phyloP scores from a whole-genome alignment of 768 basidiomycete species.

The Suillus subalutaceus region DNA sequence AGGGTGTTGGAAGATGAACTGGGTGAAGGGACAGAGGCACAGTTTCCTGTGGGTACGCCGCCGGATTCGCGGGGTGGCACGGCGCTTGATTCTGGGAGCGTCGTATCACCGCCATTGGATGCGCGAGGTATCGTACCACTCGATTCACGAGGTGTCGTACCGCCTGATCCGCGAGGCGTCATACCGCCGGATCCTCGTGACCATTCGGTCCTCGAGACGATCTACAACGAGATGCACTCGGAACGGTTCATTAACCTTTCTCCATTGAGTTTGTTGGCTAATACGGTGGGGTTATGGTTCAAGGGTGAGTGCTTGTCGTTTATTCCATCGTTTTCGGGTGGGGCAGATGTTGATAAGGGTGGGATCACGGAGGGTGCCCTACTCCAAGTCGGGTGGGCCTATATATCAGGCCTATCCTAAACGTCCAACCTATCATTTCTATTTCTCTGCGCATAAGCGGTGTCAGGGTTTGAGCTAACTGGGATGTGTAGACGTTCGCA shows the following conservation, averaged over 20 bases:
- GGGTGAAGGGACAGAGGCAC: not conserved
- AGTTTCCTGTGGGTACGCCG: not conserved
- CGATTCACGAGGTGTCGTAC: conserved; percentile 48
- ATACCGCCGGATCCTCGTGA: conserved; percentile 59
- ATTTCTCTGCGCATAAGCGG: not conserved
- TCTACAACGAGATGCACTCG: conserved; percentile 71
- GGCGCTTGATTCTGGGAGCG: not conserved
- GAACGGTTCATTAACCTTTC: conserved; percentile 68
- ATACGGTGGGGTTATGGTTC: conserved; percentile 61
- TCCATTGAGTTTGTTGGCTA: conserved; percentile 63
- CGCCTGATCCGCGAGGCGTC: not conserved
- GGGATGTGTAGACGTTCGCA: conserved; percentile 55
- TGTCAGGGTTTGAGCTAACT: not conserved
- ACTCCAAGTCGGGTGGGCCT: not conserved
- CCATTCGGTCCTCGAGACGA: conserved; percentile 62
- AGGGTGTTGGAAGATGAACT: not conserved
- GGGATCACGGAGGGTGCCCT: not conserved
- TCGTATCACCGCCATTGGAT: not conserved
- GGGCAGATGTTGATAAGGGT: not conserved
- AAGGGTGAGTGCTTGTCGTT: conserved; percentile 44
- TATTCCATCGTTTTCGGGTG: conserved; percentile 6
- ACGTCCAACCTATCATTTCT: not conserved
- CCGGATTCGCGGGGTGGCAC: not conserved
- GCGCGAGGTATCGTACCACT: conserved; percentile 19
- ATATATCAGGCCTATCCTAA: not conserved